phyloP scores from a whole-genome alignment of 78 protist genomes.

The Dictyostelium purpureum region DNA sequence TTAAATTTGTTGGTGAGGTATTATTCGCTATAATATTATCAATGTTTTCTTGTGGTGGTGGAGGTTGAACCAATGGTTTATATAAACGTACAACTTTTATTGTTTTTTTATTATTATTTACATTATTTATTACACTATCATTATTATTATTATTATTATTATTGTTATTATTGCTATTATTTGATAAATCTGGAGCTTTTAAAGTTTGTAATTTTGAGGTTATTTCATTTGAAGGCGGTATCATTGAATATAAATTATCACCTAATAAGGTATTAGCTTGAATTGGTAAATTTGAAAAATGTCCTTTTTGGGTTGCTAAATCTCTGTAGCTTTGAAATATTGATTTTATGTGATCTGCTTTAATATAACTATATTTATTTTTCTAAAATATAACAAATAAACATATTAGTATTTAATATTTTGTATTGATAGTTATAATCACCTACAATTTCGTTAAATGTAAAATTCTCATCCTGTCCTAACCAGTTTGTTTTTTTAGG shows the following conservation, averaged over 20 bases:
- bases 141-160: neutral
- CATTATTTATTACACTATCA: neutral
- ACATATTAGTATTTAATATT: neutral
- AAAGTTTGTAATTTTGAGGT: neutral
- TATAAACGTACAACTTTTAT: neutral
- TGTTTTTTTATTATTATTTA: neutral
- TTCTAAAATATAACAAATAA: slow-evolving; percentile 6
- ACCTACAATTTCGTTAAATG: slow-evolving; percentile 35
- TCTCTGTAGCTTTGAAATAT: neutral
- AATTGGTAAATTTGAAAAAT: slow-evolving; percentile 19
- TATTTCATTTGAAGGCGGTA: neutral
- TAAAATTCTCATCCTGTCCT: slow-evolving; percentile 10
- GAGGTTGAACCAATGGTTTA: too few species aligned
- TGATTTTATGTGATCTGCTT: slow-evolving; percentile 10
- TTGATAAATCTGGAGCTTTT: neutral
- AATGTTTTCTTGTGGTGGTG: neutral
- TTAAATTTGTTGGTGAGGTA: neutral
- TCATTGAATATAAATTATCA: slow-evolving; percentile 28
- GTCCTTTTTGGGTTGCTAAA: slow-evolving; percentile 24
- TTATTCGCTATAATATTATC: neutral
- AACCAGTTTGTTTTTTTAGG: slow-evolving; percentile 14
- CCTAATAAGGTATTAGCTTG: slow-evolving; percentile 25
- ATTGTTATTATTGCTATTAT: neutral
- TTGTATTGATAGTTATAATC: neutral
- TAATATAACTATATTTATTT: slow-evolving; percentile 34